These are phyloP conservation scores for Cercospora janseana DNA, from an alignment of 2,329 filamentous ascomycete genomes.

Conservation along the genomic window DNA sequence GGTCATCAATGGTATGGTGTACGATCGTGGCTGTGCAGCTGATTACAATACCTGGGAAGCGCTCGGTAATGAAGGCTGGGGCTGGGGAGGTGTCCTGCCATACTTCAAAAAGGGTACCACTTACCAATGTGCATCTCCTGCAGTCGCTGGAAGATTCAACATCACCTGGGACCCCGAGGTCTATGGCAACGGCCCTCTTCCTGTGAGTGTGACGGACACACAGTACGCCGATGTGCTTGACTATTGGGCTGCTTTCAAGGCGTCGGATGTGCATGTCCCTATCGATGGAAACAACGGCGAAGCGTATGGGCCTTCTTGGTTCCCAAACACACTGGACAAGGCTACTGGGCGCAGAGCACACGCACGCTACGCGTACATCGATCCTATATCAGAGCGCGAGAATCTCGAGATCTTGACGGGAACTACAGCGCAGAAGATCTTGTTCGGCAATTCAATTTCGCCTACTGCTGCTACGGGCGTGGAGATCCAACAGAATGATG, in stretches of 20 bases:
- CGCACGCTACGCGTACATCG: conserved; percentile 30
- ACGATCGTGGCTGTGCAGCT: conserved; percentile 38
- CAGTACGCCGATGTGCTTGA: background rate
- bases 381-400: conserved; percentile 32
- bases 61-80: conserved; percentile 27
- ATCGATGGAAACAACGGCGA: conserved; percentile 7
- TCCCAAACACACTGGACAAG: conserved; percentile 1
- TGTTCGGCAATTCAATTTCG: conserved; percentile 19
- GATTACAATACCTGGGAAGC: conserved; percentile 45
- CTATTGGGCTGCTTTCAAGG: conserved; percentile 1
- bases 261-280: background rate
- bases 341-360: background rate
- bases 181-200: conserved; percentile 13
- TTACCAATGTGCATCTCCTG: conserved; percentile 11
- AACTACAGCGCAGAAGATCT: conserved; percentile 3
- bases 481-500: conserved; percentile 41
- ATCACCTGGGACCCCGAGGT: conserved; percentile 17
- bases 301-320: conserved; percentile 3
- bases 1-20: conserved; percentile 43
- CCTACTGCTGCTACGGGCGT: conserved; percentile 39
- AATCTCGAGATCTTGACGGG: conserved; percentile 30
- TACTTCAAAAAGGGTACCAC: conserved; percentile 28
- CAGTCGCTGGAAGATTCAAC: conserved; percentile 24
- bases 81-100: conserved; percentile 21
- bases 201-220: background rate